These are phyloP conservation scores for Helenozyma rhizophorensis DNA, from an alignment of 805 yeast genomes.

Conservation along the genomic window DNA sequence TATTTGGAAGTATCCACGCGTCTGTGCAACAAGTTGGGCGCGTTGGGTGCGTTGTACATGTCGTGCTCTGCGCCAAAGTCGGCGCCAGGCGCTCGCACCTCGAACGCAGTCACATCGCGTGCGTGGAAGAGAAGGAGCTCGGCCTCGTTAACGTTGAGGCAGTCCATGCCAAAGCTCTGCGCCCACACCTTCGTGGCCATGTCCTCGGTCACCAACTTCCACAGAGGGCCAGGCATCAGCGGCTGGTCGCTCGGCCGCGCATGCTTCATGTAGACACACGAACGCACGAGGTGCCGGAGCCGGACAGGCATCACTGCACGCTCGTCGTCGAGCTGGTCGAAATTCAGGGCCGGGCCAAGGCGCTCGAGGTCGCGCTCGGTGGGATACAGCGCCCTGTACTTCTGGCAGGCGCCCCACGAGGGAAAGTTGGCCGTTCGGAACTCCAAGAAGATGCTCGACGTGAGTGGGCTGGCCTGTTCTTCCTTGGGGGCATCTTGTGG, in stretches of 20 bases:
- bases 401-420: slow-evolving; percentile 44
- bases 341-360: not conserved
- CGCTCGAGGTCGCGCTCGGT: not conserved
- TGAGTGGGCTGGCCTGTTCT: slow-evolving; percentile 1
- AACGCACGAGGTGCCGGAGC: slow-evolving; percentile 50
- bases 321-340: slow-evolving; percentile 14
- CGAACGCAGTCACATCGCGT: slow-evolving; percentile 29
- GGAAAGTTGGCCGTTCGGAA: slow-evolving; percentile 45
- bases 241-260: slow-evolving; percentile 31
- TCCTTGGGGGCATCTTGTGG: not conserved
- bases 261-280: slow-evolving; percentile 53
- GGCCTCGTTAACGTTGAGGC: slow-evolving; percentile 49
- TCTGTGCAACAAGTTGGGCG: slow-evolving; percentile 9
- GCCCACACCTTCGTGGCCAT: slow-evolving; percentile 50
- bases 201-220: slow-evolving; percentile 66
- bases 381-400: slow-evolving; percentile 27
- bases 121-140: slow-evolving; percentile 38
- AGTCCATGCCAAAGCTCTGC: slow-evolving; percentile 47
- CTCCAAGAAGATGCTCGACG: slow-evolving; percentile 29
- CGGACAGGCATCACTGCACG: slow-evolving; percentile 49
- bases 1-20: slow-evolving; percentile 13
- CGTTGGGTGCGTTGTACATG: slow-evolving; percentile 6
- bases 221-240: slow-evolving; percentile 25
- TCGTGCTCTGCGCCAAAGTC: slow-evolving; percentile 16
- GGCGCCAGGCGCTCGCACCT: slow-evolving; percentile 24